These are phyloP conservation scores for Termitomyces sp. DNA, from an alignment of 768 basidiomycete species.

Conservation along the genomic window DNA sequence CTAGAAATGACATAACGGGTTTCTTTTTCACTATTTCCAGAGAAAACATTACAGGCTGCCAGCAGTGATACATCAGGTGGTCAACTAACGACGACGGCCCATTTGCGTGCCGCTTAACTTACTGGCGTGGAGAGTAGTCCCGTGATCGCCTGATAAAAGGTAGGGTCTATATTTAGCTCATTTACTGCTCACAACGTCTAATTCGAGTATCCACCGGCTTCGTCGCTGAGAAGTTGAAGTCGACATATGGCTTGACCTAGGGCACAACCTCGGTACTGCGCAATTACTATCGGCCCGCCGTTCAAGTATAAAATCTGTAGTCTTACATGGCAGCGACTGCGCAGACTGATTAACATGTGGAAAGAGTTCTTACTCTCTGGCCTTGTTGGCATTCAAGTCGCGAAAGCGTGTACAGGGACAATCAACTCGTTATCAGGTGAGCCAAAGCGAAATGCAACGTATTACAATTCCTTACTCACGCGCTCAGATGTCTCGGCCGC, in stretches of 20 bases:
- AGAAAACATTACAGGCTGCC: no score
- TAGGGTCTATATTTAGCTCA: constrained; percentile 2
- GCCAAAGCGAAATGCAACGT: constrained; percentile 8
- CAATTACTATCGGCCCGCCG: constrained; percentile 7
- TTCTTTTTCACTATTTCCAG: no score
- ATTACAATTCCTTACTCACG: neutral
- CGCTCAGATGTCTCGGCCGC: constrained; percentile 41
- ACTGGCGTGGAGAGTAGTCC: neutral
- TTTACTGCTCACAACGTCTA: neutral
- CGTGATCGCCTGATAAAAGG: neutral
- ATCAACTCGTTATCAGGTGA: constrained; percentile 43
- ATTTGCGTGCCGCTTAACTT: neutral
- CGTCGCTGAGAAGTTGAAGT: neutral
- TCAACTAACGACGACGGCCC: neutral
- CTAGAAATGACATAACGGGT: no score
- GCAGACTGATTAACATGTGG: constrained; percentile 5
- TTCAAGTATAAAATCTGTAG: constrained; percentile 7
- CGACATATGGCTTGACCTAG: neutral
- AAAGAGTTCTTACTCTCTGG: constrained; percentile 4
- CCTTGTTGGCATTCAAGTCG: constrained; percentile 9
- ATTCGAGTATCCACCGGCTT: neutral
- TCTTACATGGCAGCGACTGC: neutral
- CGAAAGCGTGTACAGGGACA: constrained; percentile 38
- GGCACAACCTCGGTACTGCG: constrained; percentile 1
- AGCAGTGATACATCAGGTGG: neutral